Base-by-base conservation (phyloP, 176 grass and related monocot genomes). In the Triticum urartu region DNA sequence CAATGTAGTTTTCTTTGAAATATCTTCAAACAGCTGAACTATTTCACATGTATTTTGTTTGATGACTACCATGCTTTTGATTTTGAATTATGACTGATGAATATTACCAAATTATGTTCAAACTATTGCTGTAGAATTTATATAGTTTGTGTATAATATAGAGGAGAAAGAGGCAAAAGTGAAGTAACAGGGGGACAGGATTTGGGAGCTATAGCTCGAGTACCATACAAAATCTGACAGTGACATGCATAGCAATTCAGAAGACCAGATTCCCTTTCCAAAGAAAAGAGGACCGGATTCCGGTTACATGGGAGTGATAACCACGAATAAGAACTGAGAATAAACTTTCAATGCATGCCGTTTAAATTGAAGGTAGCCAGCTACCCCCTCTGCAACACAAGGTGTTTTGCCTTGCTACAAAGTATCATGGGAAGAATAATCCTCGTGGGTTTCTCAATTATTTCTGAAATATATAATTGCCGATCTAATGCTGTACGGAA, bases 361-460 rank as follows among this genome's bases (percentile, higher is more conserved):
- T 90, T 90, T 90, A 28, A 11, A 35, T 35, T 36, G 18, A 36
- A 54, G 38, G 28, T 11, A 39, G 28, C 1, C 79, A 86, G 11
- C 54, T 21, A 77, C 77, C 77, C 18, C 11, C 70, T 84, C 69
- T 64, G 69, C 77, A 77, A 85, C 24, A 68, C 22, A 81, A 81
- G 77, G 77, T 68, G 35, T 81, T 87, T 87, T 68, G 71, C 78
- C 78, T 79, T 77, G 86, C 40, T 56, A 71, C 85, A 81, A 69
- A 84, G 48, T 71, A 78, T 21, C 38, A 5, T 15, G 39, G 11
- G n/a, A 84, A 63, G 40, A 72, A 61, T 33, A 80, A 71, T 72
- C 17, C 52, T 64, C 4, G 40, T 85, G 40, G 64, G 40, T 91
- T 82, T 72, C 63, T 85, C 33, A 33, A 91, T 91, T 91, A 88